A percentile compares a stretch with the other conserved stretches of the same genome.
Evolutionary conservation across 225 moss, liverwort and hornwort species (phyloP).

Genomic region (Ulota crispa): DNA sequence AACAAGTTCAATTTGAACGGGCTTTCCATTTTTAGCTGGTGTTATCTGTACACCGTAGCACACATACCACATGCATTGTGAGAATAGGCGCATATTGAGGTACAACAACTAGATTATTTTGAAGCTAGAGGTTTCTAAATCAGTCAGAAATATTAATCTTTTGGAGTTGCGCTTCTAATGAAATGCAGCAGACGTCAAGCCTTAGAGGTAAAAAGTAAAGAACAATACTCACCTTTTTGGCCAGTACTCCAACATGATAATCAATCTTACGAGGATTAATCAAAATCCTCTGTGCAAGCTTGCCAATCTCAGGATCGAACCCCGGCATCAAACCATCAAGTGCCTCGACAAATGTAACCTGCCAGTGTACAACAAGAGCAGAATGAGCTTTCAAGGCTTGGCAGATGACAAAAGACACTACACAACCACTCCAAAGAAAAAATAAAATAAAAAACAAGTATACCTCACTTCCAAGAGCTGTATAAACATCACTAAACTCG

Average conservation of each 20-base stretch:
- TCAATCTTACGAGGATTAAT: conserved; percentile 98
- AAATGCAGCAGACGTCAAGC: not conserved
- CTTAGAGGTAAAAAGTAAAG: not conserved
- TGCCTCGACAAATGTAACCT: conserved; percentile 98
- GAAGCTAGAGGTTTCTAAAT: not conserved
- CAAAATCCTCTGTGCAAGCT: conserved; percentile 91
- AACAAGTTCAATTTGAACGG: conserved; percentile 88
- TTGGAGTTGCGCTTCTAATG: not conserved
- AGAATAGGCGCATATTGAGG: not conserved
- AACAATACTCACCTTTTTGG: conserved; percentile 66
- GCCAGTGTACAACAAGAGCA: conserved; percentile 28
- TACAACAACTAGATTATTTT: not conserved
- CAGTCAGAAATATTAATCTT: not conserved
- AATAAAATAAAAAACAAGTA: not conserved
- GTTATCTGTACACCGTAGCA: conserved; percentile 65
- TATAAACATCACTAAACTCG: conserved; percentile 99
- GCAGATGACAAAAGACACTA: not conserved
- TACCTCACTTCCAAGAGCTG: conserved; percentile 96
- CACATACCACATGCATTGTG: conserved; percentile 3
- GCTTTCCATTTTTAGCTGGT: conserved; percentile 90
- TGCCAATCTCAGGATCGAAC: conserved; percentile 98
- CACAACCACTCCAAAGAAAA: not conserved
- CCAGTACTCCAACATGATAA: conserved; percentile 95
- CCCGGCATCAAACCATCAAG: conserved; percentile 99
- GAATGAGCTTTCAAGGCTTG: conserved; percentile 13